These are phyloP conservation scores for Thraustotheca clavata DNA, from an alignment of 352 stramenopile genomes.

Conservation along the genomic window DNA sequence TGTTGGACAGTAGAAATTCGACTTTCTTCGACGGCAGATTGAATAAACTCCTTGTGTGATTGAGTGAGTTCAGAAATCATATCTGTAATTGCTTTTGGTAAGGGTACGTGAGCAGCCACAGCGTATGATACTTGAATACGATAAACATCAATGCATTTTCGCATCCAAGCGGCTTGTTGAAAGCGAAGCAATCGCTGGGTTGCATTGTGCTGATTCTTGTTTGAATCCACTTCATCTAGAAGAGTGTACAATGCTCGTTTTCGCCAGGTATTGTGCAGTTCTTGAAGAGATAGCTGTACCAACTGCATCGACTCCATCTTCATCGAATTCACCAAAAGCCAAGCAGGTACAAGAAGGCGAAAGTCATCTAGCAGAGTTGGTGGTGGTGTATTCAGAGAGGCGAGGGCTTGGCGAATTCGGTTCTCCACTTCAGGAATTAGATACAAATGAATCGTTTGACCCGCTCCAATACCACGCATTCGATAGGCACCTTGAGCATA, in stretches of 20 bases:
- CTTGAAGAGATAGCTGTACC: constrained; percentile 94
- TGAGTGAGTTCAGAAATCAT: constrained; percentile 51
- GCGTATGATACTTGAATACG: constrained; percentile 75
- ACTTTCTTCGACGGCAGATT: constrained; percentile 36
- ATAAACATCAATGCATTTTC: constrained; percentile 62
- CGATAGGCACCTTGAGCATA: constrained; percentile 89
- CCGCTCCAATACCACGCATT: constrained; percentile 86
- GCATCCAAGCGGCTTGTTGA: constrained; percentile 40
- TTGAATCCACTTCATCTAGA: constrained; percentile 53
- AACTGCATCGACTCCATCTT: constrained; percentile 99
- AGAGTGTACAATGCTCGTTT: constrained; percentile 92
- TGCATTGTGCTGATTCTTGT: constrained; percentile 29
- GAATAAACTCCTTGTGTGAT: constrained; percentile 53
- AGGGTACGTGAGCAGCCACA: constrained; percentile 49
- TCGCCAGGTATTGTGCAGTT: constrained; percentile 97
- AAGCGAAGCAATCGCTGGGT: constrained; percentile 54
- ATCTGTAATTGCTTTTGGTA: constrained; percentile 60
- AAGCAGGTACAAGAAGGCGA: constrained; percentile 80
- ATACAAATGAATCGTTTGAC: constrained; percentile 89
- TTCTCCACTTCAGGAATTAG: constrained; percentile 91
- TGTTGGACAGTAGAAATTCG: constrained; percentile 51
- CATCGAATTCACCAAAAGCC: constrained; percentile 99
- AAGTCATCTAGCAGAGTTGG: constrained; percentile 39
- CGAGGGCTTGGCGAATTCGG: constrained; percentile 72
- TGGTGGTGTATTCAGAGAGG: not conserved